These are phyloP conservation scores for Noccaea caerulescens DNA, from an alignment of 345 rosid genomes.

Conservation along the genomic window DNA sequence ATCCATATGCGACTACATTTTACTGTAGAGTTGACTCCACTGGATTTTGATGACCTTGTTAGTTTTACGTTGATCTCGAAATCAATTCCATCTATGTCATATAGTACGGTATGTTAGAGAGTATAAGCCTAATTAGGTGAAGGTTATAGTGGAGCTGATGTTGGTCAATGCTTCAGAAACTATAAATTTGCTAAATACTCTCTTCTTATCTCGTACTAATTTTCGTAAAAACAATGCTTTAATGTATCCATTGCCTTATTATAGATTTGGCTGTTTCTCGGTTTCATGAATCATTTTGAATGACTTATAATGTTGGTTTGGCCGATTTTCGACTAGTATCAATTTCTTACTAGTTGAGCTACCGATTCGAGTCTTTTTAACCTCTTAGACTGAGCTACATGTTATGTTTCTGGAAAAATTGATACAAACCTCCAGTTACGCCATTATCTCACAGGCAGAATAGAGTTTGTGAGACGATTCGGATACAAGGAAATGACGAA, in stretches of 20 bases:
- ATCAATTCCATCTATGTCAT: too few relatives aligned
- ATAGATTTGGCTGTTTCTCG: neutral
- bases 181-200: neutral
- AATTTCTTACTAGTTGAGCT: neutral
- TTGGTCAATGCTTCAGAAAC: constrained; percentile 13
- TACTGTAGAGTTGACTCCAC: constrained; percentile 14
- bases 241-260: neutral
- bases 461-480: constrained; percentile 59
- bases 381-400: neutral
- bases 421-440: neutral
- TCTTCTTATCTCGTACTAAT: constrained; percentile 13
- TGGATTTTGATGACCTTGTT: constrained; percentile 12
- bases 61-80: neutral
- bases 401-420: constrained; percentile 20
- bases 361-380: neutral
- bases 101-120: neutral
- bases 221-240: neutral
- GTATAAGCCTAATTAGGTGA: neutral
- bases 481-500: constrained; percentile 72
- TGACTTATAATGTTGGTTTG: constrained; percentile 1
- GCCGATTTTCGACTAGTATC: neutral
- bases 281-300: constrained; percentile 1
- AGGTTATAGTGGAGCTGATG: constrained; percentile 1
- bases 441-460: constrained; percentile 52
- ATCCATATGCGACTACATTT: neutral